Conservation (phyloP, 1,284 basidiomycete genomes). For the Moesziomyces parantarcticus region DNA sequence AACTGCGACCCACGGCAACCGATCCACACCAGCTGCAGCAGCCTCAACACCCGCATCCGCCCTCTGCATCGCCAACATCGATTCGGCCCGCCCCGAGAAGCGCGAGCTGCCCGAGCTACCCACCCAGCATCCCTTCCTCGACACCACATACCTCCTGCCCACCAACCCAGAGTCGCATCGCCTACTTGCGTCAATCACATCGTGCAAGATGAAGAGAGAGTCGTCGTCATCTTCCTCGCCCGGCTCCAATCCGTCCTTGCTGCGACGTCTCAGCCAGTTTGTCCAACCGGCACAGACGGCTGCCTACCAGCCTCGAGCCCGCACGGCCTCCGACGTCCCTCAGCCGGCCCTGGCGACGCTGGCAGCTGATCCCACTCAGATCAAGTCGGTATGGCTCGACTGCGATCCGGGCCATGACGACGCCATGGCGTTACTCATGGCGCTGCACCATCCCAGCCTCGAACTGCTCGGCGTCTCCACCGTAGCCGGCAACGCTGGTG, state of each 20-base stretch:
- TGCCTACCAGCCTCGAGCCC: slow-evolving; percentile 26
- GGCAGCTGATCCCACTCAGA: slow-evolving; percentile 3
- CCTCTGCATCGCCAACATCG: no score
- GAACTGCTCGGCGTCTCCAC: slow-evolving; percentile 58
- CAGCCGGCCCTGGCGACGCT: slow-evolving; percentile 7
- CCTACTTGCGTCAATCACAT: background rate
- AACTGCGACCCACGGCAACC: background rate
- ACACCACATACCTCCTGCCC: background rate
- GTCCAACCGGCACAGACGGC: slow-evolving; percentile 31
- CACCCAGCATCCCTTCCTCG: background rate
- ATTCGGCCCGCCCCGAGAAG: no score
- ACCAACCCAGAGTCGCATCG: background rate
- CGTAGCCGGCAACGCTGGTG: slow-evolving; percentile 57
- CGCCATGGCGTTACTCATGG: slow-evolving; percentile 57
- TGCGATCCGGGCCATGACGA: slow-evolving; percentile 63
- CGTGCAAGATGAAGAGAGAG: slow-evolving; percentile 23
- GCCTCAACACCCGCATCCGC: background rate
- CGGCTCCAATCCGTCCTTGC: slow-evolving; percentile 29
- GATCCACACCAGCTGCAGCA: background rate
- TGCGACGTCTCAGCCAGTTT: slow-evolving; percentile 43
- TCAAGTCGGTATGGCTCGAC: slow-evolving; percentile 59
- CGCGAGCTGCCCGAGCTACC: no score
- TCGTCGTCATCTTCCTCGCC: slow-evolving; percentile 14
- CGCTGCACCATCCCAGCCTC: slow-evolving; percentile 49
- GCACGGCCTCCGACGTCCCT: slow-evolving; percentile 10